A percentile compares a stretch with the other conserved stretches of the same genome.
Evolutionary conservation across 192 early-diverging fungal genomes (phyloP).

Genomic region (Oehlia diaphana): DNA sequence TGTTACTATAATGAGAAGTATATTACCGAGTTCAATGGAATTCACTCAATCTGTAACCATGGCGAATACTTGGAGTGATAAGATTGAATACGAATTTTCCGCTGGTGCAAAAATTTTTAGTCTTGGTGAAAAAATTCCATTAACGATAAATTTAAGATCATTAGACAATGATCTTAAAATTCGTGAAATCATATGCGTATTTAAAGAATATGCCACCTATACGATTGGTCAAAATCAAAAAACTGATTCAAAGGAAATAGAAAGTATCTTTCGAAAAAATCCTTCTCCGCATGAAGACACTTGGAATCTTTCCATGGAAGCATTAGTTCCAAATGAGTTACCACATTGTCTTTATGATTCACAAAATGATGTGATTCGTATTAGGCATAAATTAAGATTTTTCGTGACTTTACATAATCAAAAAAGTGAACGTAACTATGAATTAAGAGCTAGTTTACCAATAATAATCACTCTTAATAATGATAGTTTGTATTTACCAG

Average conservation of each 20-base stretch:
- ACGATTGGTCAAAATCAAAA: constrained; percentile 23
- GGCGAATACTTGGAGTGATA: constrained; percentile 52
- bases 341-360: constrained; percentile 34
- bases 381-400: constrained; percentile 41
- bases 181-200: constrained; percentile 41
- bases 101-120: constrained; percentile 54
- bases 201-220: constrained; percentile 60
- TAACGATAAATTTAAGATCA: constrained; percentile 47
- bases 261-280: neutral
- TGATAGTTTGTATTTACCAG: constrained; percentile 4
- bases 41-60: constrained; percentile 48
- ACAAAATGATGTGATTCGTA: constrained; percentile 31
- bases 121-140: constrained; percentile 52
- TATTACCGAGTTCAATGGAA: constrained; percentile 47
- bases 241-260: constrained; percentile 12
- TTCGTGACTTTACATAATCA: constrained; percentile 23
- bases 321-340: constrained; percentile 18
- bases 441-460: constrained; percentile 38
- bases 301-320: constrained; percentile 26
- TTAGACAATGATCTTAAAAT: constrained; percentile 43
- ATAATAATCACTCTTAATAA: constrained; percentile 33
- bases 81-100: constrained; percentile 55
- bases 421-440: constrained; percentile 29
- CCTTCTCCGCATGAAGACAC: neutral
- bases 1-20: constrained; percentile 49